These are phyloP conservation scores for Aureobasidium sp. DNA, from an alignment of 2,329 filamentous ascomycete genomes.

Conservation along the genomic window DNA sequence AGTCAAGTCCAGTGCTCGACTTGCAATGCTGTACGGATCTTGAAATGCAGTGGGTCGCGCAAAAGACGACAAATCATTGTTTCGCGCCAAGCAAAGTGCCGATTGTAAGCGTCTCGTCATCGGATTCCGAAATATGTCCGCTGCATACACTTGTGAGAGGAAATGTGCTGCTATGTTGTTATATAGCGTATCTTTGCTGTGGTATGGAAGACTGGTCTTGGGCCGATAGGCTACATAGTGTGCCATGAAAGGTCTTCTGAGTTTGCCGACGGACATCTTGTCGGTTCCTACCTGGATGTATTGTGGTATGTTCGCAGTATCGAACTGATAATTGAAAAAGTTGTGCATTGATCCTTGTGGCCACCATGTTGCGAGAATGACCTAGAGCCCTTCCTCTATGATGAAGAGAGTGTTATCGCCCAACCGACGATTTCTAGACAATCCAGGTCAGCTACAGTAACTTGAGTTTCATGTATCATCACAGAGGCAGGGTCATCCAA, in stretches of 20 bases:
- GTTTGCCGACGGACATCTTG: no score
- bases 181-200: neutral
- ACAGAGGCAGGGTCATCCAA: neutral
- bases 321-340: no score
- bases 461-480: neutral
- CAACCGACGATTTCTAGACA: neutral
- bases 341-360: no score
- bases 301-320: no score
- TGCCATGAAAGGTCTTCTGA: no score
- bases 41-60: neutral
- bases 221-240: neutral
- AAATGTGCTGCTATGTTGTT: neutral
- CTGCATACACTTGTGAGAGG: neutral
- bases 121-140: neutral
- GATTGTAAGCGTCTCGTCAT: neutral
- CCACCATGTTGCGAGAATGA: no score
- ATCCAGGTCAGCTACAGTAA: neutral
- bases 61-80: neutral
- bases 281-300: no score
- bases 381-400: no score
- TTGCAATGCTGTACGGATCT: neutral
- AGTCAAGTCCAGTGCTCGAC: neutral
- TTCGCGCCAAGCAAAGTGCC: neutral
- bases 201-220: neutral
- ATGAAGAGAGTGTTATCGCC: no score